A percentile compares a stretch with the other conserved stretches of the same genome.
phyloP scores from a whole-genome alignment of 495 filamentous ascomycete species.

The Aspergillus funiculosus region DNA sequence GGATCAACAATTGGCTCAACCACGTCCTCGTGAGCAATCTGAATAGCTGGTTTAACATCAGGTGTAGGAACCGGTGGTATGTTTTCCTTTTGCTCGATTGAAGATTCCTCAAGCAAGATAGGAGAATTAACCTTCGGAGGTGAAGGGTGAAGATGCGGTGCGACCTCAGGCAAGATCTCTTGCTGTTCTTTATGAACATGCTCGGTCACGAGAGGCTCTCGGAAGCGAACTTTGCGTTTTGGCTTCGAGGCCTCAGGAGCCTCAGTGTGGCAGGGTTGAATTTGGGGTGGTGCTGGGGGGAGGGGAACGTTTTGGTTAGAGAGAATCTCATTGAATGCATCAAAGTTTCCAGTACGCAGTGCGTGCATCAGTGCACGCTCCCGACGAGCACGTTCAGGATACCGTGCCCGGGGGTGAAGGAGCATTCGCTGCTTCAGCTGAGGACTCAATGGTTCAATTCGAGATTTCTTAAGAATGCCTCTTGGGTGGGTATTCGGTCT shows the following conservation, averaged over 20 bases:
- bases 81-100: constrained; percentile 13
- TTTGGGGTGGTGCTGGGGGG: not conserved
- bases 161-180: constrained; percentile 6
- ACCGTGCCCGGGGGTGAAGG: not conserved
- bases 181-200: not conserved
- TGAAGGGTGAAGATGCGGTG: constrained; percentile 4
- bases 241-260: not conserved
- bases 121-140: not conserved
- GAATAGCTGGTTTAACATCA: not conserved
- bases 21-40: constrained; percentile 8
- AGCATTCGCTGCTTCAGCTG: constrained; percentile 6
- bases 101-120: not conserved
- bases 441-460: constrained; percentile 6
- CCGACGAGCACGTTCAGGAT: constrained; percentile 3
- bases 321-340: not conserved
- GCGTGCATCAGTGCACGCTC: not conserved
- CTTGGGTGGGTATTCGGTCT: too few relatives aligned
- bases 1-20: constrained; percentile 23
- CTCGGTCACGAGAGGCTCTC: constrained; percentile 7
- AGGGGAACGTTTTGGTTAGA: not conserved
- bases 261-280: not conserved
- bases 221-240: constrained; percentile 10
- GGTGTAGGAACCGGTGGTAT: constrained; percentile 1
- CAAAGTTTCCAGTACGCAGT: not conserved
- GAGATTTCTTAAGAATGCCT: constrained; percentile 3